Evolutionary conservation across 2,329 filamentous ascomycete genomes (phyloP), one percentile per base, ranked within the genome.

Genomic region (Sporothrix variecibatus): DNA sequence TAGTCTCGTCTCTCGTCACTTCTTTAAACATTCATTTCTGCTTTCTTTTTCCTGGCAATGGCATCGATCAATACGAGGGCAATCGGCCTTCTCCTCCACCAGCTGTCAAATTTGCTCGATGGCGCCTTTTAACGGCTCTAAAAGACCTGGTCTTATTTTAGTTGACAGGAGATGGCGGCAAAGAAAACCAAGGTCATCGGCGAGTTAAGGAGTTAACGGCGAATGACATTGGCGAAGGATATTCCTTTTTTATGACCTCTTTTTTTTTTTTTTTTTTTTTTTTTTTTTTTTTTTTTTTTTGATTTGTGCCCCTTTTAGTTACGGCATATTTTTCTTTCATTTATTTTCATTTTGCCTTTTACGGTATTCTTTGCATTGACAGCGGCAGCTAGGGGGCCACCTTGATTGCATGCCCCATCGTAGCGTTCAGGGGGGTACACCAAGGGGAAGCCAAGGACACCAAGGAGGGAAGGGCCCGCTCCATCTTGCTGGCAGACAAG

Each of bases 331-430:
- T 20, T 40, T 65, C 17, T 26, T 58, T 9, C 28, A 9, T 2
- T 38, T 60, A 17, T 71, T 4, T 49, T 38, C 28, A 23, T 65
- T 0, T 3, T 40, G n/a, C n/a, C 56, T 34, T 31, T 38, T 12
- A n/a, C n/a, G n/a, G n/a, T n/a, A 23, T 34, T 38, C n/a, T 71
- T 49, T 58, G 53, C 17, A 51, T 51, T 49, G 65, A 51, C 67
- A 56, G 49, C 46, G 28, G 67, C 26, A 34, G 62, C 62, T 46
- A 68, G 43, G 40, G 64, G 34, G 40, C 1, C 12, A 20, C 43
- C 34, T 26, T 64, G 60, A 5, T 56, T 26, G n/a, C 20, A 28
- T 46, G 11, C 62, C 34, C 62, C 62, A 65, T 46, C 38, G 62
- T 64, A 28, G 28, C 51, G 23, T 56, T 9, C 9, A 26, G 51